phyloP scores from a whole-genome alignment of 2,329 filamentous ascomycete genomes.

The Fusarium sp. region DNA sequence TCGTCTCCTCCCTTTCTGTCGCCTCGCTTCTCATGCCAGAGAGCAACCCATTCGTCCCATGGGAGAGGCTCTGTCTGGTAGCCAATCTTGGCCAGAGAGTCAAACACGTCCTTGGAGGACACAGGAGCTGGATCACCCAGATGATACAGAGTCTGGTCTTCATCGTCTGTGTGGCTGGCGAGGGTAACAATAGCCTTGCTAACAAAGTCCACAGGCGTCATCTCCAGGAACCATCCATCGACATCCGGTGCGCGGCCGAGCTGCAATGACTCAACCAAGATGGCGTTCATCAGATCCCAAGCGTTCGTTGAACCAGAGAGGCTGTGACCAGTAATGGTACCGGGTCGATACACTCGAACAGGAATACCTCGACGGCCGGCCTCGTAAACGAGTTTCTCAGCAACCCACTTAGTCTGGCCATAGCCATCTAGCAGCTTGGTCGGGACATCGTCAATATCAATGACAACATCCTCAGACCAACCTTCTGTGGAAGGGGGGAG shows the following conservation, averaged over 20 bases:
- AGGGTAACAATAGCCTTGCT: conserved; percentile 79
- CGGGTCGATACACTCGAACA: conserved; percentile 77
- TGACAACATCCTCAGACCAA: conserved; percentile 77
- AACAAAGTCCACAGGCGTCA: conserved; percentile 87
- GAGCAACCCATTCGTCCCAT: conserved; percentile 79
- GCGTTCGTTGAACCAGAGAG: conserved; percentile 80
- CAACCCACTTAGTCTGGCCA: conserved; percentile 85
- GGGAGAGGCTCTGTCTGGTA: conserved; percentile 74
- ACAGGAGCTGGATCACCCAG: conserved; percentile 79
- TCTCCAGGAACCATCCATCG: conserved; percentile 81
- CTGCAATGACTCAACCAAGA: conserved; percentile 82
- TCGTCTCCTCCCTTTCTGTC: conserved; percentile 74
- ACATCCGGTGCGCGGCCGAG: conserved; percentile 78
- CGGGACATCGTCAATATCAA: conserved; percentile 76
- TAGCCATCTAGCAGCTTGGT: conserved; percentile 78
- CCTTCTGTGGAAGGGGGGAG: conserved; percentile 76
- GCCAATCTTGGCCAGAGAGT: conserved; percentile 72
- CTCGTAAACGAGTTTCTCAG: conserved; percentile 79
- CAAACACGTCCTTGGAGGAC: conserved; percentile 73
- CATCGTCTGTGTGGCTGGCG: conserved; percentile 70
- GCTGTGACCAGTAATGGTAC: conserved; percentile 84
- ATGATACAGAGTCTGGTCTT: conserved; percentile 76
- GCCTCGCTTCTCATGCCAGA: conserved; percentile 79
- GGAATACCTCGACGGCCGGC: conserved; percentile 76
- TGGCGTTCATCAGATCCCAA: conserved; percentile 80